Base-by-base conservation (phyloP, 2,329 filamentous ascomycete species). In the Fusarium humuli region DNA sequence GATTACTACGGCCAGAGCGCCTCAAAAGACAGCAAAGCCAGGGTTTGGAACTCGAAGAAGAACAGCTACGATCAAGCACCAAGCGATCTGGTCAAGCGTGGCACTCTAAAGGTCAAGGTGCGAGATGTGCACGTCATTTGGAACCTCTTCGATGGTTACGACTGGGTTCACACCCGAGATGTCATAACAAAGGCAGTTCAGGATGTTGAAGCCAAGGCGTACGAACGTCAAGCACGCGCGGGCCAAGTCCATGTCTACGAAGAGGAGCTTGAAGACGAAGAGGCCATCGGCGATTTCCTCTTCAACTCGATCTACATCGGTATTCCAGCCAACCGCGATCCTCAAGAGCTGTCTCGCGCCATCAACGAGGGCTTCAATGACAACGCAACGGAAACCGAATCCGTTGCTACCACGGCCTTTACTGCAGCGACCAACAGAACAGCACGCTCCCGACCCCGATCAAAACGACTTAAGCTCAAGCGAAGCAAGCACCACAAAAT, bases 221-320 rank as follows among this genome's bases (percentile, higher is more conserved):
- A 91, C 48, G 93, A 98, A 77, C 90, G 91, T 59, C 88, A 90
- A 62, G 83, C 88, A 25, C 85, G 87, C 44, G 80, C 83, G 46
- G 85, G 87, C 8, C 88, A 88, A 56, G 83, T 87, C 64, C 84
- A 86, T 56, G 82, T 86, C 11, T 84, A 87, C 57, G 92, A 91
- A 56, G 91, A 90, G 37, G 90, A 95, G 25, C 87, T 91, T 23
- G 92, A 97, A 50, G 92, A 94, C 45, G 92, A 94, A 79, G 93
- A 90, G 14, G 92, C 92, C 8, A 97, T 98, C 79, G 94, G 94
- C 8, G 97, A 99, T 78, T 97, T 97, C 73, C 85, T 99, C 18
- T 99, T 99, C 86, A 98, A 99, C 78, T 99, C 96, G 0, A 97
- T 99, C 57, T 99, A 98, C 82, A 98, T 99, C 73, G 94, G 93